These are phyloP conservation scores for Cicer judaicum DNA, from an alignment of 306 rosid species.

Conservation along the genomic window DNA sequence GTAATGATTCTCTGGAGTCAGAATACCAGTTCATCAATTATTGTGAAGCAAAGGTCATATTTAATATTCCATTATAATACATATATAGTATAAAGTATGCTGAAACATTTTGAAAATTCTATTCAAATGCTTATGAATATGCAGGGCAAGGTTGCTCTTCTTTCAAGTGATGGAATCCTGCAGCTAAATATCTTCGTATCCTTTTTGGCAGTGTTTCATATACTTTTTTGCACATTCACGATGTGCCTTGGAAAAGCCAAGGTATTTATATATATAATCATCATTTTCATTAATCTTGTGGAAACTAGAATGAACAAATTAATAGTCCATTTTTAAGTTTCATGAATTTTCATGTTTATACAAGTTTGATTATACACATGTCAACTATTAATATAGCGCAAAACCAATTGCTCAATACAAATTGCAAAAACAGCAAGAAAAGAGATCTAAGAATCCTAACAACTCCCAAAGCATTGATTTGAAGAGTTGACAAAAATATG, in stretches of 20 bases:
- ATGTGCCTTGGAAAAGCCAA: conserved; percentile 73
- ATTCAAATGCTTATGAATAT: too few relatives aligned
- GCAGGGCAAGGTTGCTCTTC: conserved; percentile 68
- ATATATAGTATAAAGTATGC: too few relatives aligned
- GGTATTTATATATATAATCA: conserved; percentile 47
- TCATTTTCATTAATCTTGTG: conserved; percentile 19
- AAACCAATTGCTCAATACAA: too few relatives aligned
- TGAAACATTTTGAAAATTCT: too few relatives aligned
- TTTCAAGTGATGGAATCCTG: conserved; percentile 60
- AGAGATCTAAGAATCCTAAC: too few relatives aligned
- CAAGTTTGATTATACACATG: too few relatives aligned
- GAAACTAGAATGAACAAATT: background rate
- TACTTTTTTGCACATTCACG: conserved; percentile 65
- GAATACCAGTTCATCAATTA: conserved; percentile 20
- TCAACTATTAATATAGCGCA: too few relatives aligned
- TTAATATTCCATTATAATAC: background rate
- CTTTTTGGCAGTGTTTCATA: conserved; percentile 69
- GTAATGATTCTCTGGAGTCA: conserved; percentile 40
- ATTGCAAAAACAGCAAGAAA: too few relatives aligned
- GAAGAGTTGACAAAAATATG: background rate
- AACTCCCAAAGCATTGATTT: background rate
- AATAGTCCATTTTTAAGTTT: background rate
- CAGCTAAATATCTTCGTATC: conserved; percentile 68
- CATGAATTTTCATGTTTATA: too few relatives aligned
- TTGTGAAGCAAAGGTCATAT: conserved; percentile 58